Evolutionary conservation across 495 filamentous ascomycete species (phyloP), one percentile per base, ranked within the genome.

Genomic region (Tuber microsphaerosporum): DNA sequence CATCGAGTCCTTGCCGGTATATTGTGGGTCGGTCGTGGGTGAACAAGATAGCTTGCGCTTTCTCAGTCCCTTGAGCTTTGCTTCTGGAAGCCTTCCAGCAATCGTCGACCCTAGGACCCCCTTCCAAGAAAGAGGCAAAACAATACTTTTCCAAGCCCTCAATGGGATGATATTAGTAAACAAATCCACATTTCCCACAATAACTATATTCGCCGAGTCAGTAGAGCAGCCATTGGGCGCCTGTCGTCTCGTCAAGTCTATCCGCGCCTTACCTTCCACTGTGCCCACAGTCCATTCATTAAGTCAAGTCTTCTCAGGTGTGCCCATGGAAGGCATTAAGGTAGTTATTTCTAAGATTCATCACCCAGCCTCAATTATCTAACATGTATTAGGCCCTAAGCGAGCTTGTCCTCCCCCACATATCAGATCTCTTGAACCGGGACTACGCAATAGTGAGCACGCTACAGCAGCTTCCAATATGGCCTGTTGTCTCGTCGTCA

Each of bases 381-480:
- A 71, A 72, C 12, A 69, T 65, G 43, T 68, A 69, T 65, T 73
- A 79, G 77, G 45, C 69, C 65, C 71, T 79, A n/a, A 71, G 77
- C 61, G 34, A 51, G 8, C 31, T 79, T 26, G 70, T 79, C 44
- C 61, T 75, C n/a, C 77, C 77, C 9, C 46, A 34, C 31, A 69
- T 69, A 19, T 78, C 78, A 71, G 46, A 31, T 12, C 39, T 72
- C 45, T 45, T 79, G 14, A 43, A 51, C 17, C 20, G 42, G n/a
- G 44, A 73, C 12, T 39, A 73, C 8, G 20, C 48, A 68, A 65
- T 73, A 14, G 44, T 17, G 17, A 3, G 0, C 22, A 72, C 74
- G 45, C 14, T 79, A 7, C 61, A 79, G 44, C 37, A 79, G 12
- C 77, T 79, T 75, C 77, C 77, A 7, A 79, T 79, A 16, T 79